phyloP scores from a whole-genome alignment of 2,329 filamentous ascomycete genomes.

The Talaromyces albobiverticillius region DNA sequence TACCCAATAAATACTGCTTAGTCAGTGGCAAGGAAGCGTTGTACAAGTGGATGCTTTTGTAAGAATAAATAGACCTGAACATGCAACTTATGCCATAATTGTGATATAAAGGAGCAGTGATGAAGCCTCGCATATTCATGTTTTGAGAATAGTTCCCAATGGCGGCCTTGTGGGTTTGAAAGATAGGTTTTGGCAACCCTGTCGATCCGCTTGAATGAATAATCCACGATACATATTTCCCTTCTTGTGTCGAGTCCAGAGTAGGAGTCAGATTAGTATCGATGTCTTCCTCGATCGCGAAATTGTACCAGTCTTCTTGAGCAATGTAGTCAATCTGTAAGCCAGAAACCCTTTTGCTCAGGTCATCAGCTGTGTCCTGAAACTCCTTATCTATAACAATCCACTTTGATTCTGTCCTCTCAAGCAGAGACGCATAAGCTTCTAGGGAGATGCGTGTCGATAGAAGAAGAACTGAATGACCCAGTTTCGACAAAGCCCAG shows the following conservation, averaged over 20 bases:
- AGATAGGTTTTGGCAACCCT: conserved; percentile 63
- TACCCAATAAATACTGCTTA: conserved; percentile 41
- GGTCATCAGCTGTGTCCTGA: conserved; percentile 20
- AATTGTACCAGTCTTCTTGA: conserved; percentile 21
- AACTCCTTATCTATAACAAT: conserved; percentile 30
- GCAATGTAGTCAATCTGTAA: conserved; percentile 29
- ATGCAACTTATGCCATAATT: conserved; percentile 57
- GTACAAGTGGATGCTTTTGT: conserved; percentile 53
- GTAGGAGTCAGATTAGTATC: conserved; percentile 22
- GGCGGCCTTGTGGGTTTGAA: conserved; percentile 52
- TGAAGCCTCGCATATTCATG: conserved; percentile 49
- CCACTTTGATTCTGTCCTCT: conserved; percentile 39
- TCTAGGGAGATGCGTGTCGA: conserved; percentile 53
- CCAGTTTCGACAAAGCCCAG: conserved; percentile 54
- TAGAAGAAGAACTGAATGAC: conserved; percentile 54
- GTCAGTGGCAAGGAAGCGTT: conserved; percentile 58
- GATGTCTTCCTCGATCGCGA: conserved; percentile 14
- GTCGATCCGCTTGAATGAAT: conserved; percentile 58
- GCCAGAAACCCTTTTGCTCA: conserved; percentile 20
- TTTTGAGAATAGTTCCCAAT: conserved; percentile 49
- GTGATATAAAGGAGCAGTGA: conserved; percentile 59
- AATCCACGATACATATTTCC: conserved; percentile 40
- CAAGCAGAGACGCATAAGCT: conserved; percentile 50
- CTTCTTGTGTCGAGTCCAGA: conserved; percentile 26
- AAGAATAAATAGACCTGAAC: conserved; percentile 52